These are phyloP conservation scores for Neurospora discreta DNA, from an alignment of 495 filamentous ascomycete genomes.

Conservation along the genomic window DNA sequence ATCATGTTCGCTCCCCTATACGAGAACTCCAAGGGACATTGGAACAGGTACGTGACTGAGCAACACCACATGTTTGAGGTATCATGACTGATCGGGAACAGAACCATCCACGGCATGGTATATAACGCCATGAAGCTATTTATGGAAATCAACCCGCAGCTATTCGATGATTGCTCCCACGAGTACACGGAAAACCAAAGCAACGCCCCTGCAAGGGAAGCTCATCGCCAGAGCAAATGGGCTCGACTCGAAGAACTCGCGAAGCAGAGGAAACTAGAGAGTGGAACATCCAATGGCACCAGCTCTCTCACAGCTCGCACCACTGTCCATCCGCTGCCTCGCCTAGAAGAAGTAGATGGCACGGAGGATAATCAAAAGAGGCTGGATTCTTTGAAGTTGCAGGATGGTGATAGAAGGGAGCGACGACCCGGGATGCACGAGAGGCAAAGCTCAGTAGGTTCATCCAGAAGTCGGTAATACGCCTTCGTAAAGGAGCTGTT, in stretches of 20 bases:
- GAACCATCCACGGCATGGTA: slow-evolving; percentile 99
- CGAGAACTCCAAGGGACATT: slow-evolving; percentile 98
- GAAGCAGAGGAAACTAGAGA: slow-evolving; percentile 39
- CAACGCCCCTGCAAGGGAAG: slow-evolving; percentile 66
- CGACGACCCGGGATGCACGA: slow-evolving; percentile 35
- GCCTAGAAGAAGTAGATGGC: slow-evolving; percentile 58
- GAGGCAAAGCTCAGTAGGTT: slow-evolving; percentile 39
- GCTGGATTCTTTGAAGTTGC: slow-evolving; percentile 72
- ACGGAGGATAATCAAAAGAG: slow-evolving; percentile 76
- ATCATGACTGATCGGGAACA: slow-evolving; percentile 21
- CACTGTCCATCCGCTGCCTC: slow-evolving; percentile 21
- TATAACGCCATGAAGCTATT: slow-evolving; percentile 99
- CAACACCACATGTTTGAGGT: neutral
- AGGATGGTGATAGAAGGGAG: slow-evolving; percentile 47
- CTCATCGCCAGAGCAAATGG: slow-evolving; percentile 72
- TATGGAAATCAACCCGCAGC: slow-evolving; percentile 98
- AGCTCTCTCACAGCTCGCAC: slow-evolving; percentile 9
- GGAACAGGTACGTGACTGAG: slow-evolving; percentile 67
- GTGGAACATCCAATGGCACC: slow-evolving; percentile 16
- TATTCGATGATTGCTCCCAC: slow-evolving; percentile 97
- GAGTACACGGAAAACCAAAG: slow-evolving; percentile 97
- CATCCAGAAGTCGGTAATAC: slow-evolving; percentile 28
- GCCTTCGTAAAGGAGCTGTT: neutral
- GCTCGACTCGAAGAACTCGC: slow-evolving; percentile 73
- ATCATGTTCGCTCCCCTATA: slow-evolving; percentile 99